Evolutionary conservation across 768 basidiomycete species (phyloP).

Genomic region (Serpula lacrymans): DNA sequence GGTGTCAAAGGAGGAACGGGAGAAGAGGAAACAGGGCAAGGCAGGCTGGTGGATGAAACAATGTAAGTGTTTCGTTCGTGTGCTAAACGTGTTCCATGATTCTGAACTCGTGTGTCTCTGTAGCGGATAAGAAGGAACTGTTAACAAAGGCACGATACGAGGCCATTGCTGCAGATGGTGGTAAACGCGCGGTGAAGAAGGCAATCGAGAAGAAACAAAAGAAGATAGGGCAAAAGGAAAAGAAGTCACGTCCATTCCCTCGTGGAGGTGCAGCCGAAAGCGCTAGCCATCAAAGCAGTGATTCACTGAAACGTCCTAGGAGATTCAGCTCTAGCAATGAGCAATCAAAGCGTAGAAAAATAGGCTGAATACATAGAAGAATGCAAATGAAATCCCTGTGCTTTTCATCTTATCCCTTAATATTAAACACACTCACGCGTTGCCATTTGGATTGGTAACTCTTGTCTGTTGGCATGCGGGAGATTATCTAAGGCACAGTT

Average conservation of each 20-base stretch:
- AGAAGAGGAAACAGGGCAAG: conserved; percentile 75
- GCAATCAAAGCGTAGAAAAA: too few relatives aligned
- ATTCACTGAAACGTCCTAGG: too few relatives aligned
- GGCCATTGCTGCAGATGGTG: conserved; percentile 71
- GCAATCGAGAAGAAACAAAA: conserved; percentile 87
- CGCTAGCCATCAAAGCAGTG: too few relatives aligned
- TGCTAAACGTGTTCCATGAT: conserved; percentile 8
- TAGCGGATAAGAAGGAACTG: conserved; percentile 78
- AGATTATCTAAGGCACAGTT: too few relatives aligned
- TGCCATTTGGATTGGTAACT: too few relatives aligned
- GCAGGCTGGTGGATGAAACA: conserved; percentile 83
- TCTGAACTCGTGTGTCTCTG: conserved; percentile 6
- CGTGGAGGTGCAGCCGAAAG: conserved; percentile 13
- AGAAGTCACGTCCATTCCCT: conserved; percentile 72
- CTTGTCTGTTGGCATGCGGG: too few relatives aligned
- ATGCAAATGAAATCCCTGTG: too few relatives aligned
- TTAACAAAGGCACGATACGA: conserved; percentile 76
- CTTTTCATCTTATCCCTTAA: too few relatives aligned
- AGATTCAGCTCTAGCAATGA: too few relatives aligned
- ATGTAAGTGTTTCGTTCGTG: conserved; percentile 42
- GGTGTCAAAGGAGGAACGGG: conserved; percentile 43
- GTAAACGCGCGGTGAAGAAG: conserved; percentile 79
- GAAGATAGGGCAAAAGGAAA: conserved; percentile 86
- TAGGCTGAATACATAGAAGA: too few relatives aligned
- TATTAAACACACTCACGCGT: too few relatives aligned